Evolutionary conservation across 140 eudicot species (phyloP).

Genomic region (Flaveria floridana): DNA sequence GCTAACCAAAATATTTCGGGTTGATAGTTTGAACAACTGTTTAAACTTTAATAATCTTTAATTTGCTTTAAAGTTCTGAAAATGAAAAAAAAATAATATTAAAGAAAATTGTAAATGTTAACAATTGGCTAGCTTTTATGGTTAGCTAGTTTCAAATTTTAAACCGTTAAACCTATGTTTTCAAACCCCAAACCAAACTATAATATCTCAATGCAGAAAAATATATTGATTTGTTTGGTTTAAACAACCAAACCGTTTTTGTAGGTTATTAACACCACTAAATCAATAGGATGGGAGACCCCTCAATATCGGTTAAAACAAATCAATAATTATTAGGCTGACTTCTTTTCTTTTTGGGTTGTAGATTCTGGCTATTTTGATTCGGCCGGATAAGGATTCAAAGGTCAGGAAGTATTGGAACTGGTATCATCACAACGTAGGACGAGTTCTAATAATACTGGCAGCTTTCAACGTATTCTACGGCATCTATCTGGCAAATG

Average conservation of each 20-base stretch:
- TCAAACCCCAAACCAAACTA: not conserved
- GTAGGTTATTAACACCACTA: no score
- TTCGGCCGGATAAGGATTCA: conserved; percentile 57
- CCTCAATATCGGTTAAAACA: not conserved
- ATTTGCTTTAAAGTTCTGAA: not conserved
- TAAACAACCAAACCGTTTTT: no score
- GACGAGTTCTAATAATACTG: conserved; percentile 55
- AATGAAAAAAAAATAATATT: not conserved
- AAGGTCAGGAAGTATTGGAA: conserved; percentile 74
- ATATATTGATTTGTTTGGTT: not conserved
- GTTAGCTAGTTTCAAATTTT: not conserved
- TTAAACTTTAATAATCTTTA: no score
- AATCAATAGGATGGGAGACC: no score
- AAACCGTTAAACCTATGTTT: not conserved
- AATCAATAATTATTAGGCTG: not conserved
- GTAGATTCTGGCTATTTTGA: conserved; percentile 64
- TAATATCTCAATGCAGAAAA: not conserved
- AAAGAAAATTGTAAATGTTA: not conserved
- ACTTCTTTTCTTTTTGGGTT: not conserved
- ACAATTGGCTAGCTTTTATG: not conserved
- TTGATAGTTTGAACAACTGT: not conserved
- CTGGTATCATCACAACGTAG: conserved; percentile 72
- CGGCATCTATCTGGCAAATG: conserved; percentile 64
- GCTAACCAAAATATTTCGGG: not conserved
- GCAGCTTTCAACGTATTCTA: conserved; percentile 72